Conservation (phyloP, 129 eudicot species). For the Pittosporum tobira region DNA sequence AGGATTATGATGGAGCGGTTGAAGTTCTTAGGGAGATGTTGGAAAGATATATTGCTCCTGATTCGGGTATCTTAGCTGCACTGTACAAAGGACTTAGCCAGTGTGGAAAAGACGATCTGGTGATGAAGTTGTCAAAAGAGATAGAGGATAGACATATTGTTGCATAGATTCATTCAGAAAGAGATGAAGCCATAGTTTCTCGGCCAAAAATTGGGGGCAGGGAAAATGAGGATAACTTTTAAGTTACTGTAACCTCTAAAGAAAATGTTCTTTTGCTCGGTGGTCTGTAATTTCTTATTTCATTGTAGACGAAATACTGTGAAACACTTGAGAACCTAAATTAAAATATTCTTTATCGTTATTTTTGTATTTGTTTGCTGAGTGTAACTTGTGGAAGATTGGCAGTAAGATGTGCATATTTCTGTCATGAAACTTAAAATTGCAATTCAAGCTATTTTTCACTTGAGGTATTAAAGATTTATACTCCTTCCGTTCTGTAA, state of each 20-base stretch:
- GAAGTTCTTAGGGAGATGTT: conserved; percentile 46
- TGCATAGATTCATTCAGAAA: conserved; percentile 17
- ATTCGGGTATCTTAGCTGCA: conserved; percentile 34
- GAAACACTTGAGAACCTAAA: not conserved
- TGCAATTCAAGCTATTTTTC: no score
- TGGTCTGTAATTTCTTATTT: not conserved
- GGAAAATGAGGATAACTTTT: not conserved
- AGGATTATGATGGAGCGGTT: conserved; percentile 66
- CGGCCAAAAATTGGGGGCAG: not conserved
- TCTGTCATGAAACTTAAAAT: no score
- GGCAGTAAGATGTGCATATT: no score
- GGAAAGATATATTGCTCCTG: conserved; percentile 45
- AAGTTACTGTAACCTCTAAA: not conserved
- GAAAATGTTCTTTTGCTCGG: not conserved
- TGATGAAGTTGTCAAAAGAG: conserved; percentile 34
- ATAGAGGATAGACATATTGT: conserved; percentile 31
- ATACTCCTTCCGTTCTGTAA: no score
- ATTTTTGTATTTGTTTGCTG: no score
- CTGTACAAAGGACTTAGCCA: conserved; percentile 42
- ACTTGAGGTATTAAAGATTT: no score
- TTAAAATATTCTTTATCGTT: no score
- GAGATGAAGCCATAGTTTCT: conserved; percentile 2
- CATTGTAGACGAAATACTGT: not conserved
- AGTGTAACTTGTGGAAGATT: no score
- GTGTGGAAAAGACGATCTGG: conserved; percentile 47